Base-by-base conservation (phyloP, 345 rosid genomes). In the Rubroshorea leprosula region DNA sequence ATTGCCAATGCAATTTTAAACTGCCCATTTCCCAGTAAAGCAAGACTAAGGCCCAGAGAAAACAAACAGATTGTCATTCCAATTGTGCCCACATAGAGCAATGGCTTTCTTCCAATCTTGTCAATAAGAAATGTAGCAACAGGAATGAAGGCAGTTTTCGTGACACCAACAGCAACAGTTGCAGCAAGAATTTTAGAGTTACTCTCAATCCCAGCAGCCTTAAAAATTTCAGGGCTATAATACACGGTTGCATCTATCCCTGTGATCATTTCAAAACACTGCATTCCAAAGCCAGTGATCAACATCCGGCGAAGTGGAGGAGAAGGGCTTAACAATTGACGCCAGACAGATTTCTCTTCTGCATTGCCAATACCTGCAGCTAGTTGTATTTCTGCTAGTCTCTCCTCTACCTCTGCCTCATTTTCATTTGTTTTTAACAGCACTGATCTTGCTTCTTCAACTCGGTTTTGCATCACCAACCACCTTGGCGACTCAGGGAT, bases 181-280 rank as follows among this genome's bases (percentile, higher is more conserved):
- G 88, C 86, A 3, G 83, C 86, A 0, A 88, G 88, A 63, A 81
- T 76, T 66, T 77, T 81, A 24, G 93, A 55, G n/a, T 83, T 70
- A 63, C 67, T 67, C 74, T 71, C 31, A 58, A 88, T 75, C 55
- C 96, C 96, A 8, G 96, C 90, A 15, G 50, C 72, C 58, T 75
- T 60, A 27, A 88, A 72, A 64, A 88, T 88, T 68, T 72, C 86
- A 0, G n/a, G n/a, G n/a, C n/a, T n/a, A n/a, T n/a, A n/a, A n/a
- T n/a, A n/a, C n/a, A n/a, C n/a, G 93, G 96, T 80, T 27, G 96
- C 92, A 63, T 87, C 92, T 16, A 82, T 80, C 21, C 96, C 96
- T 0, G 92, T 75, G 62, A 84, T 82, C 81, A 80, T 87, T 66
- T 87, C 92, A 78, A 87, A 82, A 68, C 92, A 87, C 38, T 87